Evolutionary conservation across 139 green algal species (phyloP), one percentile per base, ranked within the genome.

Genomic region (Chlorella sp.): DNA sequence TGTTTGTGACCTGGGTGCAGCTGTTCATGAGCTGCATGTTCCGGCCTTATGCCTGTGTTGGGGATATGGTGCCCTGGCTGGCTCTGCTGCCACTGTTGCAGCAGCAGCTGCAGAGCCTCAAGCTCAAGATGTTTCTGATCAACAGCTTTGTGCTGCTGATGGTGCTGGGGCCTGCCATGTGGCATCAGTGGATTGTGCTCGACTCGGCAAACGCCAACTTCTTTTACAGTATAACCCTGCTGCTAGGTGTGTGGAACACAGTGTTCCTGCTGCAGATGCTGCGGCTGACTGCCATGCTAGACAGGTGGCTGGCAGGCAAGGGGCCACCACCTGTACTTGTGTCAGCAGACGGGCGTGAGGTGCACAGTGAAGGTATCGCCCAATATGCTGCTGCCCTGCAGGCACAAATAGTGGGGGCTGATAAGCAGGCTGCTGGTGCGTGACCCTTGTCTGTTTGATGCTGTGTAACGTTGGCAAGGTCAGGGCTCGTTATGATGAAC

Each of bases 191-290:
- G 90, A 85, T 93, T 30, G 67, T 77, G 3, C 49, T 83, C 24
- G 80, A 86, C 60, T 82, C 80, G 23, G 89, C 85, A 34, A 96
- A 96, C 75, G 73, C 84, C 35, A 96, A 96, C 79, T 94, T 94
- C 36, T 93, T 83, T 72, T 96, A 92, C 71, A 89, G 88, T 1
- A 88, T 91, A 29, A 93, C 85, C 66, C 74, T 96, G 50, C 61
- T 89, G 33, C 80, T 88, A 35, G 87, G 78, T 26, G 77, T 69
- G 31, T 90, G 81, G 81, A 81, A 90, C 29, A 49, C 33, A 3
- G 3, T 85, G 55, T 33, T 82, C 14, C 29, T 82, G 27, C 42
- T 72, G 29, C 75, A 80, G 50, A 27, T 78, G 27, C 6, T 79
- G 36, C 35, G 65, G 24, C 24, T 74, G n/a, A 83, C 77, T n/a